A percentile compares a stretch with the other conserved stretches of the same genome.
Conservation (phyloP, 768 basidiomycete species). For the Leucosporidium yakuticum region DNA sequence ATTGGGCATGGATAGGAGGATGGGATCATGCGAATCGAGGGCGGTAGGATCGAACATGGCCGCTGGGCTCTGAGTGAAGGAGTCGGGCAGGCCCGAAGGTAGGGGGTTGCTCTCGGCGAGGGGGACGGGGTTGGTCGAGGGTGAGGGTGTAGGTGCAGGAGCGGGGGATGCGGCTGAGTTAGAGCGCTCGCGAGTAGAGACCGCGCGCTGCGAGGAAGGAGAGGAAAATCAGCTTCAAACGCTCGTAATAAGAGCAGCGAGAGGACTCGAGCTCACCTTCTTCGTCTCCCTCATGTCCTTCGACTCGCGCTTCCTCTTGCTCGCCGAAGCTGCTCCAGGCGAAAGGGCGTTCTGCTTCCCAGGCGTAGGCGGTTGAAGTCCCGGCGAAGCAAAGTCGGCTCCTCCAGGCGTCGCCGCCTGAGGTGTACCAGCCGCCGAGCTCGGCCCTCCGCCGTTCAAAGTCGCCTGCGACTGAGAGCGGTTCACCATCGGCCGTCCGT, state of each 20-base stretch:
- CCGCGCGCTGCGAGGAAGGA: neutral
- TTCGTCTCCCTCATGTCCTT: neutral
- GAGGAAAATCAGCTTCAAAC: neutral
- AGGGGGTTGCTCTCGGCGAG: too few species aligned
- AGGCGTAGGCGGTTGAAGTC: neutral
- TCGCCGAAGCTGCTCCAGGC: neutral
- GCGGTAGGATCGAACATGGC: neutral
- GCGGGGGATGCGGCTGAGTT: neutral
- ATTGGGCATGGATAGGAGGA: too few species aligned
- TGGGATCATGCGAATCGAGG: too few species aligned
- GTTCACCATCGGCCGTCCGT: too few species aligned
- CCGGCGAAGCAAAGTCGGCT: neutral
- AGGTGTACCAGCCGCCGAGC: too few species aligned
- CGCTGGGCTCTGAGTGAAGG: neutral
- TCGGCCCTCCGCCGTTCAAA: too few species aligned
- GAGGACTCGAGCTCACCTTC: neutral
- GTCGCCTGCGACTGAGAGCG: too few species aligned
- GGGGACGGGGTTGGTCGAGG: neutral
- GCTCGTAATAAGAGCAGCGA: neutral
- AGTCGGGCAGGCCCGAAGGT: neutral
- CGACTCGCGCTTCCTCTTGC: constrained; percentile 1
- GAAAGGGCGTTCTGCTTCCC: neutral
- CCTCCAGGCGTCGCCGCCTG: neutral
- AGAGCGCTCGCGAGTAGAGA: neutral
- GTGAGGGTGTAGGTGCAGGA: neutral